Base-by-base conservation (phyloP, 495 filamentous ascomycete genomes). In the Penicillium alfredii region DNA sequence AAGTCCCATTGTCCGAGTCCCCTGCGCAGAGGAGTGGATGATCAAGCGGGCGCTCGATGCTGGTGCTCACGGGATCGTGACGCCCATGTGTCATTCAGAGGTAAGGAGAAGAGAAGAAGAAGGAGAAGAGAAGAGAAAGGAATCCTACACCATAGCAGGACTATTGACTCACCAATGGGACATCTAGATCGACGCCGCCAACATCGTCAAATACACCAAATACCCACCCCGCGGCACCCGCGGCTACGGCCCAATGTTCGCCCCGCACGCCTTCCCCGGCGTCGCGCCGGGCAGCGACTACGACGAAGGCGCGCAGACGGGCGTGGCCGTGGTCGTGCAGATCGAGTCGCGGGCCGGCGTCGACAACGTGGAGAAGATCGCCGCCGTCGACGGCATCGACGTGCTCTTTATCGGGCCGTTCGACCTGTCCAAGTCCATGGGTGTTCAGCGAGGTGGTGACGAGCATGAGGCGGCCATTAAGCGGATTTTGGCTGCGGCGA, bases 21-120 rank as follows among this genome's bases (percentile, higher is more conserved):
- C 81, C 6, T 78, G 76, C 33, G 68, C 73, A 17, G 78, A 81
- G 55, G 67, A 74, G 7, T 83, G 71, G 73, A 82, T 87, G 77
- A 74, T 87, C 33, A 87, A 85, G 64, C 73, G 81, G 69, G 80
- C 80, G 4, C 66, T 85, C 13, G 81, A 86, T 56, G 62, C 76
- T 11, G 82, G 81, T 14, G 80, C 81, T 13, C 81, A 85, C 40
- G 82, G 81, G 4, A 70, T 77, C 28, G 58, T 67, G 61, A 59
- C 60, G 2, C 63, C 63, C 0, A 63, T 63, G 60, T 63, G 60
- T 24, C 60, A 63, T 32, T 45, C 50, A 10, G 57, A 41, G 32
- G 60, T 63, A 42, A n/a, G 55, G 53, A 7, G 14, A 26, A 20
- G 16, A 8, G 35, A 13, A 8, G 10, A 8, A 44, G n/a, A n/a